Base-by-base conservation (phyloP, 2,329 filamentous ascomycete species). In the Ramularia endophylla region DNA sequence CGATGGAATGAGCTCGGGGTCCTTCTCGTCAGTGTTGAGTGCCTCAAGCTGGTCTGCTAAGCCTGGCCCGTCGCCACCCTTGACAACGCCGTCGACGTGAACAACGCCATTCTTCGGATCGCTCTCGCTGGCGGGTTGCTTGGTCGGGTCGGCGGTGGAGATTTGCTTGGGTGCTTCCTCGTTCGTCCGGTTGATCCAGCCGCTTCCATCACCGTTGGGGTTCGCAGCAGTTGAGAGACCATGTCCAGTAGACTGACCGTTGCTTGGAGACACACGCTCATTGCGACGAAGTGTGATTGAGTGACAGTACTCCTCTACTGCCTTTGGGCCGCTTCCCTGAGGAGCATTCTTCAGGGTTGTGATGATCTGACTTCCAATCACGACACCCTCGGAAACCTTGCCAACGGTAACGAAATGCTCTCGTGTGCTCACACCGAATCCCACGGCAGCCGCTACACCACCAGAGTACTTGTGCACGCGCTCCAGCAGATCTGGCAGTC, bases 291-390 rank as follows among this genome's bases (percentile, higher is more conserved):
- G 53, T 18, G 79, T 81, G 46, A 85, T 76, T 41, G 83, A 79
- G 30, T 86, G 78, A 63, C 89, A 92, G 66, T 94, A 98, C 50
- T 92, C 83, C 65, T 90, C 79, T 1, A 95, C 87, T 9, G 80
- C 80, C 65, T 85, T 78, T 40, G 79, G 75, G 40, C 78, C 76
- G 58, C 83, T 70, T 8, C 82, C 83, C 37, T 75, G 67, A 44
- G 77, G 72, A 25, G 86, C 83, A 37, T 85, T 73, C 40, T 78
- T 75, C 43, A 98, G 71, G 1, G 83, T 85, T 27, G 78, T 90
- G 64, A 98, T 83, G 50, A 98, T 94, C 70, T 95, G 88, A 59
- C 87, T 94, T 44, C 92, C 92, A 59, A 98, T 94, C 8, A 97
- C 92, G 4, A 97, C 90, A 64, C 90, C 92, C 58, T 97, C 90